Evolutionary conservation across 306 rosid species (phyloP), one percentile per base, ranked within the genome.

Genomic region (Vigna mungo): DNA sequence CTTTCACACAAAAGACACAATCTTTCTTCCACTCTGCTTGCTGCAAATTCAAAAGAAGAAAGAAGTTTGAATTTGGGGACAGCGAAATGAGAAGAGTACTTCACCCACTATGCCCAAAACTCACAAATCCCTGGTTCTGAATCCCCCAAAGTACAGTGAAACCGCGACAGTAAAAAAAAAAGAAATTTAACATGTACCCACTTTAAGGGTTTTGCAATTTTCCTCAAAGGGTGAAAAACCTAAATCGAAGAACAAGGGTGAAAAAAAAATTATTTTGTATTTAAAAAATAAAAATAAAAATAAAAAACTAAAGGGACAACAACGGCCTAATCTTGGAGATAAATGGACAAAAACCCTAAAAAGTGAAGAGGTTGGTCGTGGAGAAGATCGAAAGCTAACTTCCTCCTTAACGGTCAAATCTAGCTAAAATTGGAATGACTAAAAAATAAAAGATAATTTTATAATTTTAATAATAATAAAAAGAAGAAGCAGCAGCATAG

Each of bases 381-480:
- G 25, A 68, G 72, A 54, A 80, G 75, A 75, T 65, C 46, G 75
- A 86, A 44, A 21, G 58, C 34, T 59, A 44, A 82, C 71, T 61
- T 65, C 20, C 55, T 47, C 64, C 25, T 55, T 41, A 80, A 84
- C 76, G 70, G 86, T 82, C 78, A 85, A 80, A 84, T 75, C 83
- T 62, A 77, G 48, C 14, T 32, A 23, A 63, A 47, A 66, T 73
- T 20, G 27, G 51, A 16, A 56, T 61, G 37, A 54, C 34, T 20
- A 20, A 25, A 52, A 81, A 30, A 58, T 36, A 6, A 44, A 0
- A 30, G 34, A 30, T 30, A 4, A 49, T 13, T 7, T 11, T 52
- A 66, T 23, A 23, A 23, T 30, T 56, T 41, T 15, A 34, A 41
- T 46, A 67, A 34, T 18, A 54, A 39, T 7, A 39, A 20, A 7